Evolutionary conservation across 257 asterid species (phyloP).

Genomic region (Scutellaria galericulata): DNA sequence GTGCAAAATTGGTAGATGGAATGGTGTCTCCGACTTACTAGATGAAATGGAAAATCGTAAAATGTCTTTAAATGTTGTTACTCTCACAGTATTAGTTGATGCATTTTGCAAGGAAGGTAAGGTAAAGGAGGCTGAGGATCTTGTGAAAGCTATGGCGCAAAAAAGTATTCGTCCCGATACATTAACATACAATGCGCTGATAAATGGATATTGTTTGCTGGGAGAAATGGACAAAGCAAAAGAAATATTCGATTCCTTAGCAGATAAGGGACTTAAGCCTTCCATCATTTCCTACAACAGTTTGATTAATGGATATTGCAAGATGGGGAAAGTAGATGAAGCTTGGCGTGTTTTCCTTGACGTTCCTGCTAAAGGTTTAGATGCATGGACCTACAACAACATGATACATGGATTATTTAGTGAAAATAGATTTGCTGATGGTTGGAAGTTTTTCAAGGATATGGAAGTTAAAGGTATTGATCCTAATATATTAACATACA

Average conservation of each 20-base stretch:
- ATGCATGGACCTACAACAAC: no score
- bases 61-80: background rate
- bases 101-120: background rate
- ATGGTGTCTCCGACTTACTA: background rate
- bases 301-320: conserved; percentile 9
- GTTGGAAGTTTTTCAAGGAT: no score
- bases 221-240: background rate
- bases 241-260: background rate
- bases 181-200: background rate
- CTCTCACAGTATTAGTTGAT: background rate
- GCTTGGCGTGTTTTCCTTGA: conserved; percentile 25
- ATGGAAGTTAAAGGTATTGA: no score
- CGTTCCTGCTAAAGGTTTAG: conserved; percentile 17
- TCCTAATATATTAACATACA: no score
- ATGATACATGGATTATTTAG: no score
- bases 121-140: background rate
- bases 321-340: background rate
- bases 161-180: background rate
- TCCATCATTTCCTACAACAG: background rate
- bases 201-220: background rate
- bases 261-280: background rate
- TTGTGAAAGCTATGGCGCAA: background rate
- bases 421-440: no score
- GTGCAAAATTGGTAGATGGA: conserved; percentile 21
- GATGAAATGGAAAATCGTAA: background rate